Conservation (phyloP, 1,139 yeast species). For the Yamadazyma songkhlaensis region DNA sequence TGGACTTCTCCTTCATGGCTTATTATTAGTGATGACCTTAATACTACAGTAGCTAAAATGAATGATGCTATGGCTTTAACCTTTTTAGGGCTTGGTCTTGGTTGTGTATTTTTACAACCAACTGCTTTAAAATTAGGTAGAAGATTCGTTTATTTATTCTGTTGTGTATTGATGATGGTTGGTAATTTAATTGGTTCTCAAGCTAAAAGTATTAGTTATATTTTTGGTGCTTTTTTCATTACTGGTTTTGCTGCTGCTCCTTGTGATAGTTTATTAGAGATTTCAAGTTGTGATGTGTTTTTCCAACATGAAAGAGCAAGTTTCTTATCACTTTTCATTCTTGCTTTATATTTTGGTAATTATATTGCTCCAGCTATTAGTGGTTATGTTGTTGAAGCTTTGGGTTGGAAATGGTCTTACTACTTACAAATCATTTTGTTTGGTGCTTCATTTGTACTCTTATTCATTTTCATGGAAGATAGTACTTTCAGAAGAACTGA, state of each 20-base stretch:
- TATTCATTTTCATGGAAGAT: constrained; percentile 46
- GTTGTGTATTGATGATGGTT: constrained; percentile 31
- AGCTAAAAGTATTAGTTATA: constrained; percentile 22
- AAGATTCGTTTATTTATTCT: constrained; percentile 35
- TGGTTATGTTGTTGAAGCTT: constrained; percentile 37
- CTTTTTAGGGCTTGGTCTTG: constrained; percentile 37
- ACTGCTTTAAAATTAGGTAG: constrained; percentile 42
- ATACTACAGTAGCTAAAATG: constrained; percentile 25
- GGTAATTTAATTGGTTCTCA: constrained; percentile 35
- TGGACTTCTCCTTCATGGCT: constrained; percentile 43
- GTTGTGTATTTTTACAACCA: constrained; percentile 39
- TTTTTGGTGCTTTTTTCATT: constrained; percentile 32
- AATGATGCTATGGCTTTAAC: constrained; percentile 32
- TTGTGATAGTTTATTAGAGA: constrained; percentile 47
- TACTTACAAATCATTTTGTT: constrained; percentile 46
- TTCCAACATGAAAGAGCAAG: constrained; percentile 48
- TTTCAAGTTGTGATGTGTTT: constrained; percentile 46
- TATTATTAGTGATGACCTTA: constrained; percentile 29
- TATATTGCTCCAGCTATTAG: constrained; percentile 45
- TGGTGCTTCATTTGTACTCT: constrained; percentile 40
- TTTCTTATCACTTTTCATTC: constrained; percentile 34
- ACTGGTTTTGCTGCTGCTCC: constrained; percentile 50
- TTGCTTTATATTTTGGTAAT: constrained; percentile 44
- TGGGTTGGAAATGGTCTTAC: constrained; percentile 48
- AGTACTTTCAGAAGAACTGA: constrained; percentile 30